These are phyloP conservation scores for Grigorovia humatica DNA, from an alignment of 805 yeast genomes.

Conservation along the genomic window DNA sequence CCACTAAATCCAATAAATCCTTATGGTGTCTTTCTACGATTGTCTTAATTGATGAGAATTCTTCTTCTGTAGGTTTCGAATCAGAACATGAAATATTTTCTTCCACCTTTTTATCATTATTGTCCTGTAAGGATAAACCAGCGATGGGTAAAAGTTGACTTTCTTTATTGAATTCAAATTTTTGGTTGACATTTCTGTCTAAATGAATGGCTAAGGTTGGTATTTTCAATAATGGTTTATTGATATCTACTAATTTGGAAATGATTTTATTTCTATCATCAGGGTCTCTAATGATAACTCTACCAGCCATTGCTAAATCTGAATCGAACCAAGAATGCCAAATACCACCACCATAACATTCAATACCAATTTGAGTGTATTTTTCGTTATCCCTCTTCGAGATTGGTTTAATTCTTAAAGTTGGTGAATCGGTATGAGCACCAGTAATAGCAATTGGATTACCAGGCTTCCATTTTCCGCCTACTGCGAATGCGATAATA, in stretches of 20 bases:
- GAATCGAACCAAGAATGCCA: slow-evolving; percentile 98
- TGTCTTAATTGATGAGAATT: slow-evolving; percentile 53
- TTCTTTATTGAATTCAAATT: slow-evolving; percentile 85
- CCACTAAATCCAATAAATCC: slow-evolving; percentile 58
- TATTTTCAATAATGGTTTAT: slow-evolving; percentile 76
- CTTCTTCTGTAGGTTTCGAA: slow-evolving; percentile 37
- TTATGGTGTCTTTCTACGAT: slow-evolving; percentile 69
- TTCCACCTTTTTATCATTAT: slow-evolving; percentile 6
- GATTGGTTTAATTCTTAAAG: slow-evolving; percentile 78
- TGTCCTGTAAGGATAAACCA: slow-evolving; percentile 39
- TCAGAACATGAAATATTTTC: slow-evolving; percentile 19
- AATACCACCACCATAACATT: slow-evolving; percentile 89
- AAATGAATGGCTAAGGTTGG: slow-evolving; percentile 94
- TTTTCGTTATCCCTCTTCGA: slow-evolving; percentile 64
- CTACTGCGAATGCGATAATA: slow-evolving; percentile 77
- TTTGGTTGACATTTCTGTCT: slow-evolving; percentile 61
- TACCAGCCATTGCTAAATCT: slow-evolving; percentile 83
- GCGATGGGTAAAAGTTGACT: slow-evolving; percentile 79
- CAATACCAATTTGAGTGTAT: slow-evolving; percentile 83
- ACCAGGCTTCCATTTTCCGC: slow-evolving; percentile 62
- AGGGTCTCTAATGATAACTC: slow-evolving; percentile 58
- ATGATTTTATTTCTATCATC: slow-evolving; percentile 35
- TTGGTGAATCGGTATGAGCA: slow-evolving; percentile 94
- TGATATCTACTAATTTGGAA: slow-evolving; percentile 66
- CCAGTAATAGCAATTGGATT: slow-evolving; percentile 84